Conservation (phyloP, 176 grass and related monocot genomes). For the Neostapfia colusana region DNA sequence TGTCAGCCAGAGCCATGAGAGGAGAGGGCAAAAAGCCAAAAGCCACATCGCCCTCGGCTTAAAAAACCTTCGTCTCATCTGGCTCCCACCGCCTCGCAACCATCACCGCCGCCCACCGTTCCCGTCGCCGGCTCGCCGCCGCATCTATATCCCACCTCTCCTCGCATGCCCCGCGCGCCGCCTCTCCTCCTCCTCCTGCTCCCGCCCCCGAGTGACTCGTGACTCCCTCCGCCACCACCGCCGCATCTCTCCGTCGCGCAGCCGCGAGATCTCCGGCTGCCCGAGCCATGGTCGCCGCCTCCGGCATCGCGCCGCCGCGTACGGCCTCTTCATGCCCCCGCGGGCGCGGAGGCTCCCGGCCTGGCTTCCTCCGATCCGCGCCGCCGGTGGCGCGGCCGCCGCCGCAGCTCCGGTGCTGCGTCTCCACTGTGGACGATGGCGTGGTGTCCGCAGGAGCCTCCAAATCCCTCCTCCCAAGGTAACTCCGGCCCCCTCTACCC, state of each 20-base stretch:
- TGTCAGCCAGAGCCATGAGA: too few species aligned
- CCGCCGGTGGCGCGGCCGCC: not conserved
- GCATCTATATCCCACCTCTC: constrained; percentile 39
- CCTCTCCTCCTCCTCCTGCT: not conserved
- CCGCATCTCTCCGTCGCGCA: not conserved
- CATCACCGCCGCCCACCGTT: constrained; percentile 62
- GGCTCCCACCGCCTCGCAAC: constrained; percentile 43
- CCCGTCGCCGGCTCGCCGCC: constrained; percentile 52
- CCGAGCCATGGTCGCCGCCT: constrained; percentile 51
- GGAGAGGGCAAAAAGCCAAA: not conserved
- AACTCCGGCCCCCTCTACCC: not conserved
- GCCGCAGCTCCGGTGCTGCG: constrained; percentile 45
- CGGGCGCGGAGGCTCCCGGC: not conserved
- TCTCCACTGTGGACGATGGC: constrained; percentile 40
- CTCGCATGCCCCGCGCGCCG: constrained; percentile 20
- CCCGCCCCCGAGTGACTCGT: not conserved
- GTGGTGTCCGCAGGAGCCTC: not conserved
- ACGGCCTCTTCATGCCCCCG: constrained; percentile 7
- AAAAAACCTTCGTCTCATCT: constrained; percentile 12
- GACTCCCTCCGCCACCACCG: not conserved
- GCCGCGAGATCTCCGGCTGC: constrained; percentile 49
- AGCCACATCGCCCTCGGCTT: constrained; percentile 31
- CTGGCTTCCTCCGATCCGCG: constrained; percentile 35
- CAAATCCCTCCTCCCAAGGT: constrained; percentile 39
- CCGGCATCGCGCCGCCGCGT: constrained; percentile 46